phyloP scores from a whole-genome alignment of 1,284 basidiomycete genomes.

The Microstroma glucosiphilum region DNA sequence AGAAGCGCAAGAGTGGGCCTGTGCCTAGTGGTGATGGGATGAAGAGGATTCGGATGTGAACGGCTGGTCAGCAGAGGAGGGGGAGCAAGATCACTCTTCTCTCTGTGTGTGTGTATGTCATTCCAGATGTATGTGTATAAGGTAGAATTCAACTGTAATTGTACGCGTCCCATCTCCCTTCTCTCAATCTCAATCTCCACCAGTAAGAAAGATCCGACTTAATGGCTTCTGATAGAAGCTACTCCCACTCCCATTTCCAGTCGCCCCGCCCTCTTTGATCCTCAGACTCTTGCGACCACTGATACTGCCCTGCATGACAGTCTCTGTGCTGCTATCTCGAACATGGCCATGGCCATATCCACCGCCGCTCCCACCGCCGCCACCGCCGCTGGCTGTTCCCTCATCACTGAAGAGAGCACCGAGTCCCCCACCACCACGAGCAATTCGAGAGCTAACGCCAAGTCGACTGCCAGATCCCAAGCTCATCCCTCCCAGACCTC shows the following conservation, averaged over 20 bases:
- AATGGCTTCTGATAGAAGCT: constrained; percentile 18
- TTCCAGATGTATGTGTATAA: too few relatives aligned
- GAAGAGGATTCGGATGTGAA: constrained; percentile 5
- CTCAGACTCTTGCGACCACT: constrained; percentile 25
- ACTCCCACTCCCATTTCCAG: neutral
- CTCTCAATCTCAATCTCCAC: constrained; percentile 11
- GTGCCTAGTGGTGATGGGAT: constrained; percentile 3
- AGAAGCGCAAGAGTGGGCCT: constrained; percentile 12
- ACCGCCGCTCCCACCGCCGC: constrained; percentile 6
- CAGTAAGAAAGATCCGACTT: constrained; percentile 26
- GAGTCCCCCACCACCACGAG: constrained; percentile 9
- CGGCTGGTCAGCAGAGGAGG: neutral
- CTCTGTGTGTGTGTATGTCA: too few relatives aligned
- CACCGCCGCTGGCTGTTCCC: too few relatives aligned
- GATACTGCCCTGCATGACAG: constrained; percentile 6
- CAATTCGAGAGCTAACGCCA: constrained; percentile 6
- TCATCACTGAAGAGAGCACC: constrained; percentile 13
- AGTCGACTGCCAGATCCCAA: neutral
- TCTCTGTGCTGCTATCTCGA: constrained; percentile 14
- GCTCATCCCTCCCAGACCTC: neutral
- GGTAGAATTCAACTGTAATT: too few relatives aligned
- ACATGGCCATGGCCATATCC: neutral
- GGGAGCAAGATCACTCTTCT: too few relatives aligned
- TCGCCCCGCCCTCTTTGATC: constrained; percentile 13
- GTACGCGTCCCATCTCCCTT: too few relatives aligned